Base-by-base conservation (phyloP, 2,329 filamentous ascomycete species). In the Xylaria sp. region DNA sequence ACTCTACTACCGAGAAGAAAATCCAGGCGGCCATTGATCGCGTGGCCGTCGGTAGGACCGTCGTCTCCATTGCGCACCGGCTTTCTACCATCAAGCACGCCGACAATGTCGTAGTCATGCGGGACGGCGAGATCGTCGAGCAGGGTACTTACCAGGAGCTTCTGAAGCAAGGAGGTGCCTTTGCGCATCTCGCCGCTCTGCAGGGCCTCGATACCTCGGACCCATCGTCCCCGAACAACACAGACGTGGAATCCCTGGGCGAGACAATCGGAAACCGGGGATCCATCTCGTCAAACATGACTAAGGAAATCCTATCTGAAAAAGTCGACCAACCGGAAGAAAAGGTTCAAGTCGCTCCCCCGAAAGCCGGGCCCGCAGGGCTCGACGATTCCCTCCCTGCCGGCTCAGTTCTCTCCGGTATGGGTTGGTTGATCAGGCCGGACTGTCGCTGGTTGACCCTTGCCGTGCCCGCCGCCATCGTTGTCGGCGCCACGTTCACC, bases 101-200 rank as follows among this genome's bases (percentile, higher is more conserved):
- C 0, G 82, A 89, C 54, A 78, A 81, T 46, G 88, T 89, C 41
- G 71, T 88, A 7, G 84, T 89, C 1, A 70, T 89, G 50, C 72
- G 80, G 3, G 72, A 80, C 37, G 86, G 86, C 0, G 66, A 72
- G 22, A 76, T 84, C 1, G 72, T 85, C 2, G 85, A 89, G 64
- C 71, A 83, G 62, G 86, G 85, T 0, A 82, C 78, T 0, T 85
- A 88, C 48, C 73, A 81, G 4, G 76, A 80, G 17, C 74, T 89
- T 0, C 46, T 56, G 18, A 50, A 49, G 17, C 38, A 70, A 87
- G 38, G 63, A 62, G 16, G 78, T 1, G 66, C 80, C 39, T 84
- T 82, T 58, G 71, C 69, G 42, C 69, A 67, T 22, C 70, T 81
- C 5, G 79, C 82, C 1, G 45, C 57, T 19, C 56, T 63, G 1